These are phyloP conservation scores for Ophiocordyceps polyrhachis-furcata DNA, from an alignment of 2,329 filamentous ascomycete genomes.

Conservation along the genomic window DNA sequence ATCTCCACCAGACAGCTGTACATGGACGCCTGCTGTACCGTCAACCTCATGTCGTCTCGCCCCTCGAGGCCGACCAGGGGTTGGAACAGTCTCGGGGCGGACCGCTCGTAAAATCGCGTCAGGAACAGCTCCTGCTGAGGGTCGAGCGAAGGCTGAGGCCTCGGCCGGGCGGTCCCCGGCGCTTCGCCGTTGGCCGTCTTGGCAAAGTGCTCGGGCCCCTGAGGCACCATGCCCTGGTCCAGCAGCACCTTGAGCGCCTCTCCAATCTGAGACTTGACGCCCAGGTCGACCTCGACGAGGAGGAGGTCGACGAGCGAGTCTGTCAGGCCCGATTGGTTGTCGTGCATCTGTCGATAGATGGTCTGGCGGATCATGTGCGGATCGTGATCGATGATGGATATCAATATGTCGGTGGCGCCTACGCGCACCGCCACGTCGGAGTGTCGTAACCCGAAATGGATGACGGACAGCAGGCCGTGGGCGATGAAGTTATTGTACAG, in stretches of 20 bases:
- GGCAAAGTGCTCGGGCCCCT: conserved; percentile 33
- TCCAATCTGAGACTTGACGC: conserved; percentile 86
- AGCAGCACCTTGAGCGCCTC: conserved; percentile 89
- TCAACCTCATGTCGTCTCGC: conserved; percentile 49
- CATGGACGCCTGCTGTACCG: conserved; percentile 71
- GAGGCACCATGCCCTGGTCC: conserved; percentile 41
- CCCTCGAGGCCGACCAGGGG: conserved; percentile 67
- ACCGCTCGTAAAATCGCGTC: conserved; percentile 74
- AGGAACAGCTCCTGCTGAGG: conserved; percentile 75
- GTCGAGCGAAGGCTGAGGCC: conserved; percentile 33
- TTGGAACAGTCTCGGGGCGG: conserved; percentile 68
- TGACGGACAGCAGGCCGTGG: conserved; percentile 73
- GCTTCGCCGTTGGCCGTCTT: conserved; percentile 48
- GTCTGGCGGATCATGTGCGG: conserved; percentile 84
- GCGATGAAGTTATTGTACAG: conserved; percentile 82
- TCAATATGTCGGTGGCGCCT: conserved; percentile 81
- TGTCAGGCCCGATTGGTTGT: conserved; percentile 69
- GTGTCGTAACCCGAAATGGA: conserved; percentile 80
- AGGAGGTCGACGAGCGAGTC: conserved; percentile 87
- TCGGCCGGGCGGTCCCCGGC: conserved; percentile 33
- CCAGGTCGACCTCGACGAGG: conserved; percentile 77
- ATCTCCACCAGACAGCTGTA: conserved; percentile 86
- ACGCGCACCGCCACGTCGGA: conserved; percentile 70
- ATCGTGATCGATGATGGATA: conserved; percentile 90
- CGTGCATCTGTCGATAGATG: conserved; percentile 79